These are phyloP conservation scores for Aspergillus piperis DNA, from an alignment of 2,329 filamentous ascomycete species.

Conservation along the genomic window DNA sequence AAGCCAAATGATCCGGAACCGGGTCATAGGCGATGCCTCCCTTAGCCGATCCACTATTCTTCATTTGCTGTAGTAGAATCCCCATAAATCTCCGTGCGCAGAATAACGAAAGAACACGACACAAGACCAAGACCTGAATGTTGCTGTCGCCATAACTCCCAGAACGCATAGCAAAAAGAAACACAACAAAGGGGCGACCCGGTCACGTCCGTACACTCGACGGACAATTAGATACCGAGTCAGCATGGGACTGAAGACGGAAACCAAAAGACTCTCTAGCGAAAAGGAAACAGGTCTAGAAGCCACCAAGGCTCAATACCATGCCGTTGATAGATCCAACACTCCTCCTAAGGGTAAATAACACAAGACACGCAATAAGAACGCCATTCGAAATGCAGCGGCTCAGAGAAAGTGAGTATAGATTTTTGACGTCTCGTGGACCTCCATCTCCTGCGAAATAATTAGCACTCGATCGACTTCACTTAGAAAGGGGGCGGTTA, in stretches of 20 bases:
- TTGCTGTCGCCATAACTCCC: constrained; percentile 23
- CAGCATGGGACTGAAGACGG: not conserved
- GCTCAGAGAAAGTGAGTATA: constrained; percentile 99
- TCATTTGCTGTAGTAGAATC: constrained; percentile 15
- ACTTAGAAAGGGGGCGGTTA: no score
- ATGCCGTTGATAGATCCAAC: constrained; percentile 26
- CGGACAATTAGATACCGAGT: not conserved
- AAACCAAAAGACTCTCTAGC: constrained; percentile 25
- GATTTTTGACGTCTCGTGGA: constrained; percentile 97
- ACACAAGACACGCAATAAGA: constrained; percentile 22
- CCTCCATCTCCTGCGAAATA: constrained; percentile 88
- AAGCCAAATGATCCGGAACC: constrained; percentile 19
- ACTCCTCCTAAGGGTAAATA: constrained; percentile 22
- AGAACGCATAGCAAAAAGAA: constrained; percentile 19
- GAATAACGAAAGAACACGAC: constrained; percentile 10
- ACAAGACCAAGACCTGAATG: constrained; percentile 14
- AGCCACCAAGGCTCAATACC: constrained; percentile 25
- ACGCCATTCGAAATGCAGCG: constrained; percentile 33
- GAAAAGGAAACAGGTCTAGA: constrained; percentile 25
- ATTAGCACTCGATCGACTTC: constrained; percentile 22
- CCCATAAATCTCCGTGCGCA: constrained; percentile 19
- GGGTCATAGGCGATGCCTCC: constrained; percentile 10
- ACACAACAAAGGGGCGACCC: constrained; percentile 14
- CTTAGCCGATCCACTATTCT: constrained; percentile 16
- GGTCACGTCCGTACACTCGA: constrained; percentile 10